These are phyloP conservation scores for Heliophila coronopifolia DNA, from an alignment of 441 rosid species.

Conservation along the genomic window DNA sequence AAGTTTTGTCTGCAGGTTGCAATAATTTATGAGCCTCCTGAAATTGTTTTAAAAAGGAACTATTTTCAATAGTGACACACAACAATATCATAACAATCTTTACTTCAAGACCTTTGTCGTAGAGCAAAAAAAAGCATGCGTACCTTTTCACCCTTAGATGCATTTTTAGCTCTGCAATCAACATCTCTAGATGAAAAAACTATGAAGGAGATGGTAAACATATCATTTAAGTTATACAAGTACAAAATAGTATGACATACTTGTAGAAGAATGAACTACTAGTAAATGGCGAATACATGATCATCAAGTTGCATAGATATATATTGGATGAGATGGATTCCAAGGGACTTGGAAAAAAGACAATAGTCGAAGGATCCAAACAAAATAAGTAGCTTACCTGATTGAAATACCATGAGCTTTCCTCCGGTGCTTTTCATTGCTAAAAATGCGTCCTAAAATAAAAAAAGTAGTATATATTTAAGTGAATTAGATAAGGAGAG, in stretches of 20 bases:
- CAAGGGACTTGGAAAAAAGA: slow-evolving; percentile 1
- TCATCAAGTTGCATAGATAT: slow-evolving; percentile 13
- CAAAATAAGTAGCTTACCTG: slow-evolving; percentile 46
- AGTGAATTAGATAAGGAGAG: too few relatives aligned
- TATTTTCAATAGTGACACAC: not conserved
- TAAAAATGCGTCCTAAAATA: slow-evolving; percentile 77
- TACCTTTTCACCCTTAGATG: slow-evolving; percentile 84
- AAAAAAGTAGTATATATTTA: not conserved
- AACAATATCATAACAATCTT: too few relatives aligned
- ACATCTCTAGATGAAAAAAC: slow-evolving; percentile 90
- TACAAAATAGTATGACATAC: not conserved
- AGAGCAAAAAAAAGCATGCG: not conserved
- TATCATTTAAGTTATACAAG: slow-evolving; percentile 12
- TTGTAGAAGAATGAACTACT: not conserved
- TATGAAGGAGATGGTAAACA: slow-evolving; percentile 27
- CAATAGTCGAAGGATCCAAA: slow-evolving; percentile 3
- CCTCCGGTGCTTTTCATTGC: slow-evolving; percentile 90
- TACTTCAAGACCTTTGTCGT: too few relatives aligned
- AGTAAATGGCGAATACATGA: not conserved
- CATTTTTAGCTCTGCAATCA: slow-evolving; percentile 86
- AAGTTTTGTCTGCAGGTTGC: slow-evolving; percentile 76
- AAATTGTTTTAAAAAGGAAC: slow-evolving; percentile 20
- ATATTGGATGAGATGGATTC: slow-evolving; percentile 2
- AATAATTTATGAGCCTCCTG: slow-evolving; percentile 91
- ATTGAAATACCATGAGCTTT: slow-evolving; percentile 87